Evolutionary conservation across 768 basidiomycete species (phyloP), one percentile per base, ranked within the genome.

Genomic region (Mycena albidolilacea): DNA sequence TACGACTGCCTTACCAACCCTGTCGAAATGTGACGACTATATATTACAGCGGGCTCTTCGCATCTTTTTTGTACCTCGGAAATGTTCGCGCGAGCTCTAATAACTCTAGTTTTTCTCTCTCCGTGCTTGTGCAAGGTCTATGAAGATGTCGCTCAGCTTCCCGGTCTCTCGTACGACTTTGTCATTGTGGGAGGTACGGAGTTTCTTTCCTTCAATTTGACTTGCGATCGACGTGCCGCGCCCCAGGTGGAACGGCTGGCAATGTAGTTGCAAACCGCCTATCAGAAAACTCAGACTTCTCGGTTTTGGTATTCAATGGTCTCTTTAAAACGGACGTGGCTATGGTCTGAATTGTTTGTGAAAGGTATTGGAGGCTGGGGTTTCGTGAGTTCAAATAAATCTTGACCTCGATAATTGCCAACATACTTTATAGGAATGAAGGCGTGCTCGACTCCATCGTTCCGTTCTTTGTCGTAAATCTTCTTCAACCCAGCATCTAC

Each of bases 191-290:
- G 55, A 37, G 55, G 55, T 57, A 52, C 21, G 54, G 10, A 17
- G 14, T 38, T 15, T 35, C 12, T 30, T 35, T 38, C 15, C 2
- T 57, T 21, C 5, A 50, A 19, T 21, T n/a, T n/a, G 50, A 21
- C 50, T 50, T 21, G n/a, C 46, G 10, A 6, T n/a, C 21, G 50
- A 50, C 50, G 6, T 8, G 10, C 12, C 6, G n/a, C n/a, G n/a
- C n/a, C n/a, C 35, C 37, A 71, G 70, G 63, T 50, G 70, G 70
- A 57, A 66, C 70, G 3, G 70, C 70, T 37, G 70, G 70, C 17
- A 59, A 50, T 50, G 70, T 71, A 12, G 70, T 71, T 6, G 70
- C 70, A 19, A 71, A 71, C 59, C 64, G 70, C 14, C 37, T 71
- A 5, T 46, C 70, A 15, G 68, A 67, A 50, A 50, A 64, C 41